Evolutionary conservation across 345 rosid species (phyloP), one percentile per base, ranked within the genome.

Genomic region (Brassica rapa): DNA sequence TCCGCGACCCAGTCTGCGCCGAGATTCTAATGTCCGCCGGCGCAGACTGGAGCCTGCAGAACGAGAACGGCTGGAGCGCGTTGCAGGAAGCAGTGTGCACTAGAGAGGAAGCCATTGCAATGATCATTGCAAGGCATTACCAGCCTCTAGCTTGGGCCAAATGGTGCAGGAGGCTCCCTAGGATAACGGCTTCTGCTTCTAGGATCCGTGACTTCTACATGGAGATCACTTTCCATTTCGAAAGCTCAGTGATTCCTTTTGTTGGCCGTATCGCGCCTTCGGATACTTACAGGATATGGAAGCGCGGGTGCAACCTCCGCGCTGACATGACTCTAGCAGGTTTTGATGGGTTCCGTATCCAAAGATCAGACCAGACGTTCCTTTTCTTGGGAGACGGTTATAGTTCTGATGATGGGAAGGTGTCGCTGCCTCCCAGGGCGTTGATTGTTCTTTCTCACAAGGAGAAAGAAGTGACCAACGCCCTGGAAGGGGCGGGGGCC

Each of bases 121-220:
- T 93, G 94, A 88, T 90, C 29, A 91, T 96, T 73, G 96, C 96
- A 6, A 79, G 93, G 70, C 96, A 91, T 81, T 96, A 93, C 70
- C 98, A 93, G 87, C 99, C 98, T 19, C 91, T 93, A 69, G 99
- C 99, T 53, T 96, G 99, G 99, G 97, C 90, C 27, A 96, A 93
- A 88, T 96, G 99, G 99, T 89, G 98, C 64, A 86, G 99, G 16
- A 90, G 99, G 68, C 96, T 96, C 76, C 99, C 98, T 6, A 84
- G 97, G 16, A 87, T 96, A 57, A 86, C 90, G 74, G 99, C 91
- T 21, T 91, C 99, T 0, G 91, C 93, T 6, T 85, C 90, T 62
- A 86, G 97, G 6, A 91, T 96, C 68, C 89, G 93, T 32, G 98
- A 96, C 76, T 96, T 96, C 73, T 96, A 96, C 77, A 96, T 95